Conservation (phyloP, 306 rosid genomes). For the Prunus padus region DNA sequence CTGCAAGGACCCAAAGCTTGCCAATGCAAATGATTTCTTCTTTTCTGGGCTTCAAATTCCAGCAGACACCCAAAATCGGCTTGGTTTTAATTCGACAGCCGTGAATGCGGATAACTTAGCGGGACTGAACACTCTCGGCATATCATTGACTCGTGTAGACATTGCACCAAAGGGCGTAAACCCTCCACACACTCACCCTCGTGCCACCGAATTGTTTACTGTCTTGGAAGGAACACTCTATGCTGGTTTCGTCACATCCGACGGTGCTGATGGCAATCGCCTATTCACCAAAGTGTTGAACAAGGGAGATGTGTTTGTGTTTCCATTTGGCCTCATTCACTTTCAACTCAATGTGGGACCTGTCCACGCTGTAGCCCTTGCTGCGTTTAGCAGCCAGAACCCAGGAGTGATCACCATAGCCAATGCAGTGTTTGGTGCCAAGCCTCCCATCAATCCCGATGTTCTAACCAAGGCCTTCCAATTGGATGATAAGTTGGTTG, state of each 20-base stretch:
- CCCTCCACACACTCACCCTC: background rate
- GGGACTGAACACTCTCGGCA: background rate
- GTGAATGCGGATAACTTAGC: background rate
- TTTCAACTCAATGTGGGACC: background rate
- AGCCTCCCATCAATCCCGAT: too few species aligned
- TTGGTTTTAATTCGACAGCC: background rate
- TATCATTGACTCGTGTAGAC: background rate
- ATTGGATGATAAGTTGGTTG: too few species aligned
- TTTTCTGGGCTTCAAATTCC: background rate
- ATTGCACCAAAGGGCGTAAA: background rate
- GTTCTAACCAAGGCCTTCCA: too few species aligned
- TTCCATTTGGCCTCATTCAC: background rate
- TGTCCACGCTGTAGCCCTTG: background rate
- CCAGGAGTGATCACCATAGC: too few species aligned
- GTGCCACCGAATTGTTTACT: background rate
- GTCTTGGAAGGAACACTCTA: background rate
- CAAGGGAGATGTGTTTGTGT: background rate
- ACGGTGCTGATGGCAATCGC: background rate
- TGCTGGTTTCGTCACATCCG: background rate
- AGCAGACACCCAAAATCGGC: background rate
- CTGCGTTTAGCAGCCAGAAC: background rate
- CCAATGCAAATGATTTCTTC: background rate
- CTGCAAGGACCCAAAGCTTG: background rate
- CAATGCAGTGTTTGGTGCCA: too few species aligned
- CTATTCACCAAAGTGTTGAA: background rate